Base-by-base conservation (phyloP, 225 moss, liverwort and hornwort species). In the Pseudoscleropodium purum region DNA sequence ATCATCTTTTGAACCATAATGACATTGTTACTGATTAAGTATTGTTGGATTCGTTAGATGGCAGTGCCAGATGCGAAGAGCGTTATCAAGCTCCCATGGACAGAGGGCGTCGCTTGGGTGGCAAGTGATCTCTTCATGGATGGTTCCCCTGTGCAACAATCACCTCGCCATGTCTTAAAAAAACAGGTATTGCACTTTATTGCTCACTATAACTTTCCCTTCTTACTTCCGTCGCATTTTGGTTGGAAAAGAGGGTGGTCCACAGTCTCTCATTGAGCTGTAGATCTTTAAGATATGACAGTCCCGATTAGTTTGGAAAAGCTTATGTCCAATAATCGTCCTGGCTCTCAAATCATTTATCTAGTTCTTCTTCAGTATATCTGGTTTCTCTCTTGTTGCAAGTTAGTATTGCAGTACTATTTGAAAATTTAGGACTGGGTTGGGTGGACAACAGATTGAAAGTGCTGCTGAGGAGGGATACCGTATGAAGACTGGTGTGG, bases 401-500 rank as follows among this genome's bases (percentile, higher is more conserved):
- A 88, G 52, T 62, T 43, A 24, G 33, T 33, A 15, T 41, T 30
- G 47, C 57, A 39, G 89, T 87, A 62, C 56, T 62, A 79, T 56
- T 83, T 87, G 88, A 79, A 67, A 67, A 43, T 68, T 61, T 67
- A 70, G 72, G 79, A 9, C 70, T 80, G 87, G 61, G 18, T 69
- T 73, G 87, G 86, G 91, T 70, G 79, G 30, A 59, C 80, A 59
- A 78, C 93, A 98, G 98, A 95, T 96, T 86, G 72, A 90, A 33
- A 88, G 77, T 87, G 97, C 96, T 63, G 75, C 29, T 9, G 66
- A 49, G 79, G 57, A 64, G 84, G 94, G 93, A 25, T 94, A 92
- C 85, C 89, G 81, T 76, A 92, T 96, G 96, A 98, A 97, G 94
- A 96, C 96, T 61, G 98, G 98, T 77, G 98, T 98, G 83, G 98